Evolutionary conservation across 306 rosid genomes (phyloP), one percentile per base, ranked within the genome.

Genomic region (Medicago lupulina): DNA sequence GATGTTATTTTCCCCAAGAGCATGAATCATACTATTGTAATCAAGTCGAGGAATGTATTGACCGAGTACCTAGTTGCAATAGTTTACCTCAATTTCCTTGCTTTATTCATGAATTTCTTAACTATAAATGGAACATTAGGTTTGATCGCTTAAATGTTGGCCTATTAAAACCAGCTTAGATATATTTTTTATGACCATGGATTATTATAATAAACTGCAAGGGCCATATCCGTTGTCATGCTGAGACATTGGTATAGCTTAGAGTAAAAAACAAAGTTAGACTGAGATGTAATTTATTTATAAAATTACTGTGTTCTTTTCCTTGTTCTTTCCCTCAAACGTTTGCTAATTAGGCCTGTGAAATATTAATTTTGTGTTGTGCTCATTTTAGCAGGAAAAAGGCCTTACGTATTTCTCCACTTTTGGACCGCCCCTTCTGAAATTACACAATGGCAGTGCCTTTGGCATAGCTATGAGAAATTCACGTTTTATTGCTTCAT

Each of bases 391-490:
- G 86, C 81, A 84, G 83, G 97, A 84, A 54, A 85, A 89, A 75
- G 93, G 99, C 77, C 88, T 90, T 19, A 86, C 96, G 2, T 89
- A 85, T 53, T 50, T 79, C 58, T 88, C 93, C 73, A 88, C 88
- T 13, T 82, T 77, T 47, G 98, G 96, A 78, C 98, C 99, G 16
- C 91, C 96, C 31, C 87, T 95, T 80, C 82, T 95, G 80, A 87
- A 76, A 82, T 77, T 83, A 84, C 92, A 75, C 4, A 84, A 63
- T 28, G 96, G 98, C 63, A 78, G 93, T 62, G 97, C 86, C 47
- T 18, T 96, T 64, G 97, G 98, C 81, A 64, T 96, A 70, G 82
- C 81, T 71, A 87, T 90, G 76, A 89, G 92, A 86, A 86, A 88
- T 82, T 84, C 96, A 70, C 88, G 89, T 57, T 36, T 89, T 39